Evolutionary conservation across 495 filamentous ascomycete species (phyloP).

Genomic region (Tetracladium setigerum): DNA sequence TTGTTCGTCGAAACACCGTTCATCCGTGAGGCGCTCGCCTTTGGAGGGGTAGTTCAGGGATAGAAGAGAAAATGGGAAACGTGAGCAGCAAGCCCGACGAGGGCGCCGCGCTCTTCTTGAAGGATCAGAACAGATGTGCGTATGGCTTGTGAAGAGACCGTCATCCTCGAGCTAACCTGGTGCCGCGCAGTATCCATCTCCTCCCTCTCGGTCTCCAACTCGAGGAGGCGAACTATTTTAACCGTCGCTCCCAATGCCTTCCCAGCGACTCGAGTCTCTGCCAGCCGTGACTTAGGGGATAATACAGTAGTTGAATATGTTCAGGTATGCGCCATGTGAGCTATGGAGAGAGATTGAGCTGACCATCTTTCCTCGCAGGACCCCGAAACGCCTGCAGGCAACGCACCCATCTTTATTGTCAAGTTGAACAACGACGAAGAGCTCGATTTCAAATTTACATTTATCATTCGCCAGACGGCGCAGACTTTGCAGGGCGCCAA

Average conservation of each 20-base stretch:
- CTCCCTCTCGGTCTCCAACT: conserved; percentile 69
- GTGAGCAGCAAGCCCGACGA: conserved; percentile 88
- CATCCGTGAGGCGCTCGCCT: background rate
- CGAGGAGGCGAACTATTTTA: conserved; percentile 62
- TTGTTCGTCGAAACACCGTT: background rate
- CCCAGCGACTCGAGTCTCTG: conserved; percentile 72
- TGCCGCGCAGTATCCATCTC: conserved; percentile 68
- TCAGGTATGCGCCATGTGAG: conserved; percentile 54
- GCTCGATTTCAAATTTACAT: conserved; percentile 84
- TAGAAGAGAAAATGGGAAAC: conserved; percentile 63
- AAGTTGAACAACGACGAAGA: conserved; percentile 89
- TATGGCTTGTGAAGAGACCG: conserved; percentile 2
- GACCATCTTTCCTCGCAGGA: conserved; percentile 49
- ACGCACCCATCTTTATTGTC: conserved; percentile 68
- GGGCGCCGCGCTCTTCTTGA: conserved; percentile 71
- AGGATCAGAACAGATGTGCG: conserved; percentile 84
- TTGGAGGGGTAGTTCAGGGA: conserved; percentile 19
- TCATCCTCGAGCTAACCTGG: background rate
- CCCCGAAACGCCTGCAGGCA: conserved; percentile 53
- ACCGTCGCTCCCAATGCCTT: conserved; percentile 83
- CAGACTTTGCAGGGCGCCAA: conserved; percentile 39
- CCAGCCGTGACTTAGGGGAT: conserved; percentile 68
- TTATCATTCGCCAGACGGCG: conserved; percentile 67
- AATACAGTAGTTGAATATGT: conserved; percentile 78
- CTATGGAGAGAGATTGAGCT: background rate